A percentile compares a stretch with the other conserved stretches of the same genome.
Conservation (phyloP, 768 basidiomycete genomes). For the Lanmaoa rubissima region DNA sequence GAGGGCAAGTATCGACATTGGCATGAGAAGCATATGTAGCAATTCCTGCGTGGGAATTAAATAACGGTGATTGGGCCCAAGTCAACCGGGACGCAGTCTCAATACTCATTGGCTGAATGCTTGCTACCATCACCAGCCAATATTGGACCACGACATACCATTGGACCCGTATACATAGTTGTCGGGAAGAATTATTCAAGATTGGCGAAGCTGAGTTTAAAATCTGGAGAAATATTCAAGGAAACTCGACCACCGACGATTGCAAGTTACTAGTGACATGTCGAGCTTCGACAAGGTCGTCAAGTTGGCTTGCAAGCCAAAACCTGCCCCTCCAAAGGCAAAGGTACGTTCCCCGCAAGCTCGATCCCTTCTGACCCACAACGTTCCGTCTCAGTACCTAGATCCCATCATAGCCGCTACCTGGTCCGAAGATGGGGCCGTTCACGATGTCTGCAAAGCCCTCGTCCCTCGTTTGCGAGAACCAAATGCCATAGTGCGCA, state of each 20-base stretch:
- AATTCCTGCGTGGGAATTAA: not conserved
- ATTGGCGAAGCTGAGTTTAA: slow-evolving; percentile 28
- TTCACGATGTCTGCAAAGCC: slow-evolving; percentile 91
- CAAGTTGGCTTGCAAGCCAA: slow-evolving; percentile 96
- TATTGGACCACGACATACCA: no score
- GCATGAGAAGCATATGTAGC: no score
- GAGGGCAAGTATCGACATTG: no score
- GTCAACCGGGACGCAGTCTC: no score
- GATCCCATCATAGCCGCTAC: slow-evolving; percentile 96
- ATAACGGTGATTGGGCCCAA: no score
- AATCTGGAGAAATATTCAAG: slow-evolving; percentile 12
- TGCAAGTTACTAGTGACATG: slow-evolving; percentile 39
- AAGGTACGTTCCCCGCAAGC: slow-evolving; percentile 55
- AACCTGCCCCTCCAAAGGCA: slow-evolving; percentile 91
- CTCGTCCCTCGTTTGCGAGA: slow-evolving; percentile 83
- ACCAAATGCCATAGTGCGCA: slow-evolving; percentile 82
- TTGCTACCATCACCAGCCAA: not conserved
- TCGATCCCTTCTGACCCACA: not conserved
- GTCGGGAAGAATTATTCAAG: not conserved
- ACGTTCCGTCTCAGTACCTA: slow-evolving; percentile 63
- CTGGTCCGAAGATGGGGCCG: slow-evolving; percentile 92
- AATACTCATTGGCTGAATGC: no score
- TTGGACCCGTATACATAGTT: not conserved
- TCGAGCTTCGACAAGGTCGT: slow-evolving; percentile 89
- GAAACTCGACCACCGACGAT: slow-evolving; percentile 4